phyloP scores from a whole-genome alignment of 495 filamentous ascomycete genomes.

The Xylaria venustula region DNA sequence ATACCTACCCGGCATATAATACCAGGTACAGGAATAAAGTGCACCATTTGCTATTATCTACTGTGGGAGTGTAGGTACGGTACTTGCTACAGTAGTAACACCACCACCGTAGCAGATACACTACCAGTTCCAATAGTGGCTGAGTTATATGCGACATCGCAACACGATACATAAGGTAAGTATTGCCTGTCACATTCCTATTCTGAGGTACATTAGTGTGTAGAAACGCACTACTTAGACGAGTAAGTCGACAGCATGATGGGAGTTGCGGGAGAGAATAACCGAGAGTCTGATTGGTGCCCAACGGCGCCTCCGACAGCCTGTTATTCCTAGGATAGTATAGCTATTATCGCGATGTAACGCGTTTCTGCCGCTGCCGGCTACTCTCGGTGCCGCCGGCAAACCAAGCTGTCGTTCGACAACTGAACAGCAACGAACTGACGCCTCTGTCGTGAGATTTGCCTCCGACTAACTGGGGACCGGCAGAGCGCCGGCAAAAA shows the following conservation, averaged over 20 bases:
- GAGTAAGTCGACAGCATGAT: no score
- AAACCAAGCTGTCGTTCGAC: not conserved
- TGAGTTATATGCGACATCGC: constrained; percentile 6
- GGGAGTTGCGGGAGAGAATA: not conserved
- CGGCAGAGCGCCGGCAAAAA: not conserved
- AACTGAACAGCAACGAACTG: not conserved
- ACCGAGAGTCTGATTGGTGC: not conserved
- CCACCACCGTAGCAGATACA: not conserved
- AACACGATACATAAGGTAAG: not conserved
- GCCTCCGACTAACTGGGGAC: not conserved
- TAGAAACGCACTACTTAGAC: no score
- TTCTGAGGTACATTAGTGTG: no score
- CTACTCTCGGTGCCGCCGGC: constrained; percentile 4
- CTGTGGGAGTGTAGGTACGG: not conserved
- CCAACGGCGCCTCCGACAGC: not conserved
- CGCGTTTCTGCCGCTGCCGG: constrained; percentile 2
- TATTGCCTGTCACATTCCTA: no score
- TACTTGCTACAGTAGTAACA: no score
- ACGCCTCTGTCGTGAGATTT: not conserved
- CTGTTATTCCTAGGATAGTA: no score
- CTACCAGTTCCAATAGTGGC: constrained; percentile 5
- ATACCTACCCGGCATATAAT: no score
- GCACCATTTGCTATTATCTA: no score
- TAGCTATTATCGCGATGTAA: not conserved
- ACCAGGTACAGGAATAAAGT: no score